Evolutionary conservation across 371 early-diverging fungal species (phyloP), one percentile per base, ranked within the genome.

Genomic region (Apophysomyces elegans): DNA sequence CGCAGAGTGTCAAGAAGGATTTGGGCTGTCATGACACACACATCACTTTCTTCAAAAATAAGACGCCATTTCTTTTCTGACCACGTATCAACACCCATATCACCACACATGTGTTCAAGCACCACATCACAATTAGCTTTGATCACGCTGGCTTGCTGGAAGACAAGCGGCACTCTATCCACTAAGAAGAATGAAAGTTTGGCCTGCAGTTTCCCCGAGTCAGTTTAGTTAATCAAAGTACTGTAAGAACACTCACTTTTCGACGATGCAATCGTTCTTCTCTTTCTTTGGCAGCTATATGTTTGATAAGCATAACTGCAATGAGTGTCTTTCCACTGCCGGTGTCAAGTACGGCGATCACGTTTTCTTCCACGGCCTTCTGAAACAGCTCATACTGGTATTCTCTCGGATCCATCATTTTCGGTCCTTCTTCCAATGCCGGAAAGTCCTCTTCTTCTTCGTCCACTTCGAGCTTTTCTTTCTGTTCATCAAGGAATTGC

Each of bases 281-380:
- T 59, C 66, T 45, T 54, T 81, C 89, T 61, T 61, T 69, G 7
- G 41, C 43, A 2, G 77, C 81, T 71, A 92, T 86, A 60, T 93
- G 80, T 69, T 91, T 89, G 45, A 96, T 90, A 32, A 97, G 78
- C 88, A 96, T 82, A 41, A 89, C 88, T 0, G 96, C 90, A 36
- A 95, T 92, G 2, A 96, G 74, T 4, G 97, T 97, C 72, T 97
- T 96, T n/a, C 98, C 98, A 18, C 90, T 87, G 8, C 98, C 98
- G 0, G 98, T 96, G 63, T 95, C 93, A 58, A 97, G 78, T 1
- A 96, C 93, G 0, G 93, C 91, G 63, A 97, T 90, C 39, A 93
- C 80, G 75, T 96, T 97, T 4, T 80, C 77, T 6, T 78, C 66
- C 35, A 80, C 65, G 0, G 97, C 94, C 50, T 80, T 81, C 59